Percentiles rank a stretch among this genome's conserved stretches.
These are phyloP conservation scores for Pyricularia grisea DNA, from an alignment of 2,329 filamentous ascomycete genomes.

Conservation along the genomic window DNA sequence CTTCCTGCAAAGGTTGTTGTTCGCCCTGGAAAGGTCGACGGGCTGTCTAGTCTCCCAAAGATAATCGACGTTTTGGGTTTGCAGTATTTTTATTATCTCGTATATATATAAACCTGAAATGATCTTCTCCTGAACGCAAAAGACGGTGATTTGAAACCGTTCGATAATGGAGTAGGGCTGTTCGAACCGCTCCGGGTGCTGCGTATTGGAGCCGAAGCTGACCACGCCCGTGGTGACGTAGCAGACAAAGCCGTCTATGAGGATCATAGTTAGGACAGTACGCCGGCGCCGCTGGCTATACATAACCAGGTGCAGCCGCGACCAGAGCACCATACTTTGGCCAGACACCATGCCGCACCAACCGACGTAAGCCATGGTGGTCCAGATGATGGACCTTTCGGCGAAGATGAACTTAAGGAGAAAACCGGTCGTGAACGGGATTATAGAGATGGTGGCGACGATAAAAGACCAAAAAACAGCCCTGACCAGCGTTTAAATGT, in stretches of 20 bases:
- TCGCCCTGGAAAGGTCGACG: background rate
- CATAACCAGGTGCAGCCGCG: slow-evolving; percentile 49
- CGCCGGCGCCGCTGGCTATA: slow-evolving; percentile 37
- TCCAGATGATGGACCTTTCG: background rate
- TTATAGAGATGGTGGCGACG: background rate
- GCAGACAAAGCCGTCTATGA: slow-evolving; percentile 41
- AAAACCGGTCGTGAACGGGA: background rate
- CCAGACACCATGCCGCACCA: slow-evolving; percentile 53
- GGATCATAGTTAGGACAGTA: slow-evolving; percentile 46
- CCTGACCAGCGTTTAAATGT: background rate
- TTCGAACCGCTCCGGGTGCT: slow-evolving; percentile 21
- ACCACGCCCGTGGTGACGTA: slow-evolving; percentile 45
- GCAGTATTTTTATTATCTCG: slow-evolving; percentile 40
- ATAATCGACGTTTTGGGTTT: slow-evolving; percentile 19
- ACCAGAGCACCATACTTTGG: slow-evolving; percentile 52
- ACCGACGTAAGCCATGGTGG: slow-evolving; percentile 17
- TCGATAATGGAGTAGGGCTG: slow-evolving; percentile 37
- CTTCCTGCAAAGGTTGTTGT: slow-evolving; percentile 17
- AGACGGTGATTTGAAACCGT: slow-evolving; percentile 45
- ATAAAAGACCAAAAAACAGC: slow-evolving; percentile 5
- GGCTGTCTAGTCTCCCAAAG: background rate
- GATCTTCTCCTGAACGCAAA: slow-evolving; percentile 45
- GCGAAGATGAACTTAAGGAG: background rate
- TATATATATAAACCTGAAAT: slow-evolving; percentile 43
- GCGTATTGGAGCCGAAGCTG: slow-evolving; percentile 39